These are phyloP conservation scores for Luffa acutangula DNA, from an alignment of 306 rosid species.

Conservation along the genomic window DNA sequence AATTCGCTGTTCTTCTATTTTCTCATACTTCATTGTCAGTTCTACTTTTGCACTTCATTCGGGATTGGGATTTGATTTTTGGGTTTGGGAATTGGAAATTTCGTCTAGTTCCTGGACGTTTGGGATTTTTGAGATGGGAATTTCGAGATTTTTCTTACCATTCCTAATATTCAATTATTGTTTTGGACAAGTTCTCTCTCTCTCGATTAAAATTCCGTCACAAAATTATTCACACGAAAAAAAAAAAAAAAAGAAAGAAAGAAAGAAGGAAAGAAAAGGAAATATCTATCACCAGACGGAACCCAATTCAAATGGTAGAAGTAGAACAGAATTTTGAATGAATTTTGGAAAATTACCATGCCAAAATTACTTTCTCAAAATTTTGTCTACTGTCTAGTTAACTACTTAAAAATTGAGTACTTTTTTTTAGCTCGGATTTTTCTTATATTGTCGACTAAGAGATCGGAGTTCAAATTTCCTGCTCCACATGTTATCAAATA, in stretches of 20 bases:
- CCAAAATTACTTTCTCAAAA: too few relatives aligned
- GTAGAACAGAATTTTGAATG: too few relatives aligned
- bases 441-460: too few relatives aligned
- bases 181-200: not conserved
- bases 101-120: not conserved
- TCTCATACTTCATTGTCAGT: not conserved
- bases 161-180: not conserved
- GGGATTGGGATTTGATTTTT: not conserved
- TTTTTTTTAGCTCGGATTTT: too few relatives aligned
- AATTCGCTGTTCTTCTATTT: not conserved
- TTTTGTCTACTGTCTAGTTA: too few relatives aligned
- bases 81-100: not conserved
- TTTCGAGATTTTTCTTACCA: slow-evolving; percentile 1
- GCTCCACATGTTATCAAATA: too few relatives aligned
- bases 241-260: not conserved
- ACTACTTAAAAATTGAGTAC: too few relatives aligned
- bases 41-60: not conserved
- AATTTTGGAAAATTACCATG: too few relatives aligned
- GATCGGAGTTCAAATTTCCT: too few relatives aligned
- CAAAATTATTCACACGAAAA: not conserved
- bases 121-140: not conserved
- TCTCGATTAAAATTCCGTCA: not conserved
- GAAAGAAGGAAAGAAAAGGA: not conserved
- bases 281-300: not conserved
- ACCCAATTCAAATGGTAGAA: too few relatives aligned